These are phyloP conservation scores for Boletus reticuloceps DNA, from an alignment of 768 basidiomycete genomes.

Conservation along the genomic window DNA sequence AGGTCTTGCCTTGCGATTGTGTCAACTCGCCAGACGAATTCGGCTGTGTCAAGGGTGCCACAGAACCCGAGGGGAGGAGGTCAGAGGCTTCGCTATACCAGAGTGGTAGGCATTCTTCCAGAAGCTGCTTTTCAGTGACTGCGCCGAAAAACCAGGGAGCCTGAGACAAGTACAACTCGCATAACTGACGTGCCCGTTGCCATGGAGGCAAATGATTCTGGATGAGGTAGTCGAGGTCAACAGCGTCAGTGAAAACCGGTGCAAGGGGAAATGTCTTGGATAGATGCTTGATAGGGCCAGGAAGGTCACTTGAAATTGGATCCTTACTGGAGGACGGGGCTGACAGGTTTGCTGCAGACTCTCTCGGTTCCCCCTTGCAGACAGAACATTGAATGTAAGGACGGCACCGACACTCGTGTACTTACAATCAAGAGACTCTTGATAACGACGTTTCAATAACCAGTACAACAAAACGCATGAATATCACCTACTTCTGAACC, in stretches of 20 bases:
- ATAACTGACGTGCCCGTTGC: conserved; percentile 54
- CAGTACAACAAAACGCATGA: conserved; percentile 23
- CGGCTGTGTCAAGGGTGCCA: conserved; percentile 17
- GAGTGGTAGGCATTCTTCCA: conserved; percentile 63
- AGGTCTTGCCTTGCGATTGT: conserved; percentile 26
- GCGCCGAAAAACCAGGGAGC: conserved; percentile 81
- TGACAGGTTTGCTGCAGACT: not conserved
- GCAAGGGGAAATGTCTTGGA: conserved; percentile 52
- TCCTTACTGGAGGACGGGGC: not conserved
- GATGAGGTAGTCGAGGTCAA: conserved; percentile 47
- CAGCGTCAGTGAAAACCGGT: conserved; percentile 29
- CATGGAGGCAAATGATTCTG: conserved; percentile 55
- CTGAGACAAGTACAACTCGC: conserved; percentile 71
- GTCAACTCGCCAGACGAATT: not conserved
- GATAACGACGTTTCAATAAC: not conserved
- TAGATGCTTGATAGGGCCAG: conserved; percentile 24
- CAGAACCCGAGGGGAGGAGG: conserved; percentile 25
- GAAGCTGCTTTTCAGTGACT: conserved; percentile 57
- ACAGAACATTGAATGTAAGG: not conserved
- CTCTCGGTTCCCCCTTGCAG: conserved; percentile 24
- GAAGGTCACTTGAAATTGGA: conserved; percentile 16
- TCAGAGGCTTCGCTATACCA: conserved; percentile 56
- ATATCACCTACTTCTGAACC: conserved; percentile 59
- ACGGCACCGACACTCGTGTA: not conserved
- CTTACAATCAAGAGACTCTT: conserved; percentile 59